Conservation (phyloP, 768 basidiomycete genomes). For the Ephemerocybe angulata region DNA sequence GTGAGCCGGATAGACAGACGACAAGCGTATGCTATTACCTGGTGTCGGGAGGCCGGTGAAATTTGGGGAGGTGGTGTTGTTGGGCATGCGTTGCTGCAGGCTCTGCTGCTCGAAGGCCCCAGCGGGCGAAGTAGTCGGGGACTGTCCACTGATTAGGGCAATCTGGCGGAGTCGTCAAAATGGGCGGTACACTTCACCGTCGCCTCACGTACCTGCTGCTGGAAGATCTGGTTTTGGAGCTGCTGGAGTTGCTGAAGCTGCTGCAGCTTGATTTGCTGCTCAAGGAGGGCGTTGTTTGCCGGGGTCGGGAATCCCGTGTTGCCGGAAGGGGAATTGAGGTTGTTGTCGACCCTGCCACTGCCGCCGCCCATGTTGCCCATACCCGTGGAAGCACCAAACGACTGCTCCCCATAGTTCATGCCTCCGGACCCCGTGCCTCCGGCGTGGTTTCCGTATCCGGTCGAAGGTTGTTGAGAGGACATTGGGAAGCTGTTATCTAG, state of each 20-base stretch:
- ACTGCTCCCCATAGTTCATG: too few relatives aligned
- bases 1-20: constrained; percentile 3
- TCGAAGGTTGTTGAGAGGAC: background rate
- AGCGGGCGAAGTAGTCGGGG: constrained; percentile 28
- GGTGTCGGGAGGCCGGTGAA: constrained; percentile 30
- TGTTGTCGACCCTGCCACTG: too few relatives aligned
- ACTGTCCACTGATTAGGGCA: constrained; percentile 59
- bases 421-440: too few relatives aligned
- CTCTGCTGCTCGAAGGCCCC: constrained; percentile 26
- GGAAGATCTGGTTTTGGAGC: constrained; percentile 81
- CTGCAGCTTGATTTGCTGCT: constrained; percentile 75
- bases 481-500: constrained; percentile 29
- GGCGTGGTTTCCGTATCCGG: too few relatives aligned
- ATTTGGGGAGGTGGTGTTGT: constrained; percentile 1
- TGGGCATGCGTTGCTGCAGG: constrained; percentile 43
- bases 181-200: constrained; percentile 5
- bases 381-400: background rate
- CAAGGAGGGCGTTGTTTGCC: constrained; percentile 38
- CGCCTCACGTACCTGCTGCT: constrained; percentile 67
- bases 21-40: too few relatives aligned
- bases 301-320: background rate
- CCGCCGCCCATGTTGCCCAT: background rate
- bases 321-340: background rate
- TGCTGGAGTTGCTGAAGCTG: constrained; percentile 77
- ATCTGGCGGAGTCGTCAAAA: constrained; percentile 38